A percentile compares a stretch with the other conserved stretches of the same genome.
These are phyloP conservation scores for Piper betle DNA, from an alignment of 164 flowering plant species.

Conservation along the genomic window DNA sequence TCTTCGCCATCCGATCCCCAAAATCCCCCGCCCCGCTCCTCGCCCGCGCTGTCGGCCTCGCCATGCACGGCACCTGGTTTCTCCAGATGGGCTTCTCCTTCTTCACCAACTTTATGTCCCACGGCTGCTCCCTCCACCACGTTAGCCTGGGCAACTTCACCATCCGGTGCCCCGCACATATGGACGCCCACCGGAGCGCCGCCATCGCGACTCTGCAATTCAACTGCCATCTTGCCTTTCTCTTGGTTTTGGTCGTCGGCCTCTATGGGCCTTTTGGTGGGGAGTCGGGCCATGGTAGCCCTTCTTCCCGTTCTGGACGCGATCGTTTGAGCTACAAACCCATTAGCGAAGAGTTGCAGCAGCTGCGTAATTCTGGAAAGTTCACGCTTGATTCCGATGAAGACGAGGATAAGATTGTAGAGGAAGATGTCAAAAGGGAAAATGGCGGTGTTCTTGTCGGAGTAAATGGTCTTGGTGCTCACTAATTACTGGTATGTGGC, in stretches of 20 bases:
- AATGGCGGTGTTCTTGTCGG: conserved; percentile 14
- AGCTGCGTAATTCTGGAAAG: conserved; percentile 20
- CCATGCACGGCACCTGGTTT: conserved; percentile 85
- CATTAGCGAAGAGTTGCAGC: conserved; percentile 44
- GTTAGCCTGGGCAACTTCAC: conserved; percentile 80
- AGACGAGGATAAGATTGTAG: conserved; percentile 23
- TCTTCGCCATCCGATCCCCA: conserved; percentile 32
- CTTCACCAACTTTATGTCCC: conserved; percentile 38
- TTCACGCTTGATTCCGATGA: conserved; percentile 80
- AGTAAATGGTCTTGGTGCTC: conserved; percentile 49
- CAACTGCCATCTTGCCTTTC: conserved; percentile 79
- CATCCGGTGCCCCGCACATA: conserved; percentile 63
- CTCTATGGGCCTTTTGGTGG: conserved; percentile 29
- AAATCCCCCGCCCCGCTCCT: conserved; percentile 28
- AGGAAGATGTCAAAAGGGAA: conserved; percentile 16
- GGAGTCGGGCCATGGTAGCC: conserved; percentile 2
- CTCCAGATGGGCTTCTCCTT: conserved; percentile 89
- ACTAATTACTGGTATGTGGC: conserved; percentile 7
- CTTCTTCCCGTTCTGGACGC: conserved; percentile 3
- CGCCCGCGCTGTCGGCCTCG: conserved; percentile 63
- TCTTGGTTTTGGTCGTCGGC: conserved; percentile 33
- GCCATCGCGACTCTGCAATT: conserved; percentile 87
- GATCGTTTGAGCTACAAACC: conserved; percentile 41
- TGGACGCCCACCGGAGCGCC: conserved; percentile 61
- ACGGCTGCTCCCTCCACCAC: conserved; percentile 52